These are phyloP conservation scores for Cystofilobasidium capitatum DNA, from an alignment of 768 basidiomycete genomes.

Conservation along the genomic window DNA sequence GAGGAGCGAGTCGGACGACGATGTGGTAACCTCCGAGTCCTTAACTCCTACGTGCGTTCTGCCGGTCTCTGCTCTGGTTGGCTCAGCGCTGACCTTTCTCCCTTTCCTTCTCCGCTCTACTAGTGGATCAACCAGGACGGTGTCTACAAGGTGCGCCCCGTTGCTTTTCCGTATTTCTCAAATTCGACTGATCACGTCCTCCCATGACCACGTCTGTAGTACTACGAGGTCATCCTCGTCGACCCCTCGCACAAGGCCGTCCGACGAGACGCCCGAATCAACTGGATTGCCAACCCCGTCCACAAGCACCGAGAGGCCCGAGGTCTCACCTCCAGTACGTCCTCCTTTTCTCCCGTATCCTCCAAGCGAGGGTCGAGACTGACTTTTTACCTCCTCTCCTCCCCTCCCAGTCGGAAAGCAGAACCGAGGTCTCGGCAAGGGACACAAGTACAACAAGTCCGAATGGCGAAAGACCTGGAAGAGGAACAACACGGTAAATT, in stretches of 20 bases:
- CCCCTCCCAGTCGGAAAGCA: too few species aligned
- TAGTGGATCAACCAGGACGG: conserved; percentile 74
- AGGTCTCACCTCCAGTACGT: conserved; percentile 69
- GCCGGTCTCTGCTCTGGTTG: conserved; percentile 14
- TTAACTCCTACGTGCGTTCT: conserved; percentile 62
- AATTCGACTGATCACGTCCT: not conserved
- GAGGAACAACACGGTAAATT: conserved; percentile 91
- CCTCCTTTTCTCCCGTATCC: not conserved
- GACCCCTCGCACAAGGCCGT: conserved; percentile 57
- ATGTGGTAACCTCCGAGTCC: conserved; percentile 89
- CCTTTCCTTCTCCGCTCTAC: conserved; percentile 64
- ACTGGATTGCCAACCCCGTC: conserved; percentile 97
- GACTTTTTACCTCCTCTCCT: too few species aligned
- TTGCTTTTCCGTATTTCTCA: not conserved
- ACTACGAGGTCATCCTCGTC: conserved; percentile 97
- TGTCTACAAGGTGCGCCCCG: conserved; percentile 33
- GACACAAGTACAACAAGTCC: conserved; percentile 84
- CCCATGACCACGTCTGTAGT: conserved; percentile 47
- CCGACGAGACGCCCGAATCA: conserved; percentile 92
- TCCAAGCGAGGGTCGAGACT: too few species aligned
- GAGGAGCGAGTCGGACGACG: conserved; percentile 96
- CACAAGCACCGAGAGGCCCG: conserved; percentile 98
- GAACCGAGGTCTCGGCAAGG: conserved; percentile 97
- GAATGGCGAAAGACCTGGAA: conserved; percentile 84
- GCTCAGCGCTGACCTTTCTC: not conserved